A percentile compares a stretch with the other conserved stretches of the same genome.
These are phyloP conservation scores for Rhizoctonia solani DNA, from an alignment of 1,284 basidiomycete species.

Conservation along the genomic window DNA sequence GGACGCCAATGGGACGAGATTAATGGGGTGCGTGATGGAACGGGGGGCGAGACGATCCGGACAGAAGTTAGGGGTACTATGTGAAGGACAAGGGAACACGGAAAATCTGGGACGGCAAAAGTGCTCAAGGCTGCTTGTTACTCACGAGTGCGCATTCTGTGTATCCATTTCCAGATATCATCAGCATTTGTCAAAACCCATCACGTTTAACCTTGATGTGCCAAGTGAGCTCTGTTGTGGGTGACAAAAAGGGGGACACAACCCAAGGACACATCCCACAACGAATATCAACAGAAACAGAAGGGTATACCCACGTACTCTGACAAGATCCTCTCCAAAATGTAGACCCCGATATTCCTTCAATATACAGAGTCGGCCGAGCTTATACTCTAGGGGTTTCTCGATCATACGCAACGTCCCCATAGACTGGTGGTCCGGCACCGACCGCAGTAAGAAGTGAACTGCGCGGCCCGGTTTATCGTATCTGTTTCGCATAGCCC, in stretches of 20 bases:
- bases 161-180: constrained; percentile 1
- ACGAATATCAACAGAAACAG: constrained; percentile 41
- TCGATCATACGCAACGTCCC: constrained; percentile 63
- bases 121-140: constrained; percentile 35
- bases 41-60: not conserved
- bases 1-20: not conserved
- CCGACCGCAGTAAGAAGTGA: constrained; percentile 70
- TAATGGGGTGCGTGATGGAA: not conserved
- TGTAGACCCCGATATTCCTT: constrained; percentile 63
- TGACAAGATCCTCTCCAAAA: constrained; percentile 66
- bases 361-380: constrained; percentile 68
- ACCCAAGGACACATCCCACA: not conserved
- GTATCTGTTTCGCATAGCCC: constrained; percentile 48
- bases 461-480: constrained; percentile 57
- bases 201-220: constrained; percentile 6
- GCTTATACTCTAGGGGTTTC: constrained; percentile 58
- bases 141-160: constrained; percentile 33
- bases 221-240: constrained; percentile 44
- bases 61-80: constrained; percentile 26
- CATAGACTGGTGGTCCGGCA: constrained; percentile 61
- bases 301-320: constrained; percentile 16
- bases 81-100: constrained; percentile 32
- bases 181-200: constrained; percentile 17
- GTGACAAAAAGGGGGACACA: constrained; percentile 60
- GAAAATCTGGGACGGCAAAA: constrained; percentile 4